Evolutionary conservation across 2,329 filamentous ascomycete species (phyloP).

Genomic region (Pseudopyricularia javanii): DNA sequence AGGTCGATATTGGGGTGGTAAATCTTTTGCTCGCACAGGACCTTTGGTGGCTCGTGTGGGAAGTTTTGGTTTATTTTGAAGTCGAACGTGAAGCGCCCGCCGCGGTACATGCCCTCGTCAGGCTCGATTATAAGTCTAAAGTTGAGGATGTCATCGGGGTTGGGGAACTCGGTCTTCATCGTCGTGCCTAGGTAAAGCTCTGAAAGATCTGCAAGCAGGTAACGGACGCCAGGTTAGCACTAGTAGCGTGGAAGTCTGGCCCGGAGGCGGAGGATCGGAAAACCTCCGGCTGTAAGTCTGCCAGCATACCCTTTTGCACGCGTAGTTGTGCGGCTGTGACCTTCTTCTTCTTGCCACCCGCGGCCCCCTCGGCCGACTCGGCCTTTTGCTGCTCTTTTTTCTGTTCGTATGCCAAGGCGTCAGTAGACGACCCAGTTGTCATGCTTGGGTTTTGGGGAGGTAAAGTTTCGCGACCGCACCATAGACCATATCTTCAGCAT

Average conservation of each 20-base stretch:
- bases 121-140: conserved; percentile 73
- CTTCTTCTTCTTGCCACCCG: conserved; percentile 85
- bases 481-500: conserved; percentile 99
- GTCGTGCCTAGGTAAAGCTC: conserved; percentile 68
- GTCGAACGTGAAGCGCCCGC: conserved; percentile 75
- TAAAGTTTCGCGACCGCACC: conserved; percentile 35
- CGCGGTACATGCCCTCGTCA: conserved; percentile 81
- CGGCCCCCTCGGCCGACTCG: conserved; percentile 64
- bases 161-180: conserved; percentile 71
- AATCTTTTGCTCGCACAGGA: conserved; percentile 94
- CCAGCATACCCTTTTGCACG: conserved; percentile 73
- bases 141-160: conserved; percentile 77
- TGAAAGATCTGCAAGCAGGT: conserved; percentile 50
- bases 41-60: conserved; percentile 94
- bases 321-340: conserved; percentile 91
- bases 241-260: neutral
- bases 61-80: conserved; percentile 93
- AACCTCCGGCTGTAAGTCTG: no score
- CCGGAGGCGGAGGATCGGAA: no score
- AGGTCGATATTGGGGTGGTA: conserved; percentile 99
- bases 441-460: neutral
- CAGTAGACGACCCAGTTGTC: neutral
- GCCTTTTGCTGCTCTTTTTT: conserved; percentile 96
- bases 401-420: conserved; percentile 28
- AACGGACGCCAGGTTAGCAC: neutral